phyloP scores from a whole-genome alignment of 2,329 filamentous ascomycete genomes.

The Xylariales sp. region DNA sequence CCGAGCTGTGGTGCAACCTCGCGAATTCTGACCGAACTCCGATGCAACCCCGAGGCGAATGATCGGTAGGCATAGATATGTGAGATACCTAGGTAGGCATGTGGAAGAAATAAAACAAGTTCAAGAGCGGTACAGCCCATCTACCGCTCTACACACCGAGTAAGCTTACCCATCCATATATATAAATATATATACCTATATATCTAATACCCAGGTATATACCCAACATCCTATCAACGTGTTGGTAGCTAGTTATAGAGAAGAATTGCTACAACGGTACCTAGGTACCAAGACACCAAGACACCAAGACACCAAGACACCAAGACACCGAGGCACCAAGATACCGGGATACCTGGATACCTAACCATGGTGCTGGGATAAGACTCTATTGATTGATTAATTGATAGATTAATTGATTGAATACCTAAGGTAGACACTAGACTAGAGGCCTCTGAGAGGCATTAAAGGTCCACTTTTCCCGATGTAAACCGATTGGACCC shows the following conservation, averaged over 20 bases:
- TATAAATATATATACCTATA: neutral
- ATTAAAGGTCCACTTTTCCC: conserved; percentile 24
- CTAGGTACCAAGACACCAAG: too few species aligned
- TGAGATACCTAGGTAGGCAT: neutral
- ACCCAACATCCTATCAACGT: neutral
- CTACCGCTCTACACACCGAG: neutral
- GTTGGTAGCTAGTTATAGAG: conserved; percentile 2
- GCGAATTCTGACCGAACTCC: neutral
- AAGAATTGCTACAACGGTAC: neutral
- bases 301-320: too few species aligned
- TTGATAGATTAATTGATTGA: too few species aligned
- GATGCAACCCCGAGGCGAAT: neutral
- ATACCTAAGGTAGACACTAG: neutral
- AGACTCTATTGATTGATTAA: neutral
- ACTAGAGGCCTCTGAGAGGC: neutral
- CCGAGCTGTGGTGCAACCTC: neutral
- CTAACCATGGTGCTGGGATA: neutral
- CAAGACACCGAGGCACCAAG: too few species aligned
- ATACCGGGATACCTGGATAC: too few species aligned
- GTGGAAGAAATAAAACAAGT: neutral
- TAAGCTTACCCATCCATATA: conserved; percentile 14
- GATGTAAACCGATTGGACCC: conserved; percentile 31
- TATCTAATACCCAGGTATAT: too few species aligned
- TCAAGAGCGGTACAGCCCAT: neutral
- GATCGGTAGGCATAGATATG: neutral